Conservation (phyloP, 2,329 filamentous ascomycete species). For the Fusarium haematococcum region DNA sequence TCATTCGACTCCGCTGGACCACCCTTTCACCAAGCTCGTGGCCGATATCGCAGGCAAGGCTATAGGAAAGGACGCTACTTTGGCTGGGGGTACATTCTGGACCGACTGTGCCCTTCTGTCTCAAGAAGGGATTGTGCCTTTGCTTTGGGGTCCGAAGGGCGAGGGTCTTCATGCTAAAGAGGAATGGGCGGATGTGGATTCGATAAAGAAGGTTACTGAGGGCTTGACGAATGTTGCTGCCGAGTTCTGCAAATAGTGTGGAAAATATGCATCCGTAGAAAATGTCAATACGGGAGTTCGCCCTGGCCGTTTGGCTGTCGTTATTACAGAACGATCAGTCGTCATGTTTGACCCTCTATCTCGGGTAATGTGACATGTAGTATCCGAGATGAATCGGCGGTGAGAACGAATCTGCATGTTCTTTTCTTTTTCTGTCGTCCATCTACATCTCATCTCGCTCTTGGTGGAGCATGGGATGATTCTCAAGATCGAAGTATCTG, state of each 20-base stretch:
- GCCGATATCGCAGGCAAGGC: slow-evolving; percentile 42
- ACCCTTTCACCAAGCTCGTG: slow-evolving; percentile 55
- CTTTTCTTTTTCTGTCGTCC: background rate
- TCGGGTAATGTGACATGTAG: background rate
- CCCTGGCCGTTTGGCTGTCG: background rate
- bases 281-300: background rate
- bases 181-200: slow-evolving; percentile 62
- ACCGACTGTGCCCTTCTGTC: slow-evolving; percentile 63
- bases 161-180: slow-evolving; percentile 63
- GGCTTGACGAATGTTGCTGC: slow-evolving; percentile 42
- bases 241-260: slow-evolving; percentile 45
- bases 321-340: background rate
- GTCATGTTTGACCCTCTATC: background rate
- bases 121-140: slow-evolving; percentile 56
- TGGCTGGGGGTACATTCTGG: slow-evolving; percentile 57
- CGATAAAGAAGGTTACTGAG: slow-evolving; percentile 51
- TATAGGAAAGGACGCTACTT: slow-evolving; percentile 41
- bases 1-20: slow-evolving; percentile 53
- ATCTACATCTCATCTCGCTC: background rate
- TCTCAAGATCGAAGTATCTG: background rate
- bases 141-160: slow-evolving; percentile 61
- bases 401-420: background rate
- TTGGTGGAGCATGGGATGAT: background rate
- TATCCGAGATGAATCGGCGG: background rate
- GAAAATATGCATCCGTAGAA: background rate